phyloP scores from a whole-genome alignment of 2,329 filamentous ascomycete genomes.

The Pezicula radicicola region DNA sequence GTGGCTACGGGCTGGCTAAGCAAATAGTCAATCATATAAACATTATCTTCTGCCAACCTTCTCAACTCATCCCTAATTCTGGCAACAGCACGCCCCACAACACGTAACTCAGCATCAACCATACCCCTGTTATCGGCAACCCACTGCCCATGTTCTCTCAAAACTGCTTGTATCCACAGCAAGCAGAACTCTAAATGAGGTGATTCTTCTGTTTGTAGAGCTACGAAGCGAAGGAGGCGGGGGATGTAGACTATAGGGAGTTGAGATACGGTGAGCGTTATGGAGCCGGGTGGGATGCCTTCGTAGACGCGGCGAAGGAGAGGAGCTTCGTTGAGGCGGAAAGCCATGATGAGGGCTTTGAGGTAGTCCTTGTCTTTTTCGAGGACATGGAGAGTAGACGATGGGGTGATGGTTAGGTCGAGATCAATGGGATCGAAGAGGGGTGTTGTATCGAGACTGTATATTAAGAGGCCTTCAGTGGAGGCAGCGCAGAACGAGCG shows the following conservation, averaged over 20 bases:
- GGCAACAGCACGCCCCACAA: slow-evolving; percentile 76
- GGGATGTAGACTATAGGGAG: slow-evolving; percentile 85
- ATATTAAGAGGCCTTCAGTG: slow-evolving; percentile 90
- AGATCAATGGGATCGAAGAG: slow-evolving; percentile 96
- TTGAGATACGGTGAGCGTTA: slow-evolving; percentile 73
- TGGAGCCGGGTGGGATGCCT: slow-evolving; percentile 70
- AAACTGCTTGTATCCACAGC: slow-evolving; percentile 80
- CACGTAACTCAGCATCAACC: slow-evolving; percentile 79
- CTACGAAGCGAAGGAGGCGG: slow-evolving; percentile 81
- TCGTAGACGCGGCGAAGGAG: slow-evolving; percentile 86
- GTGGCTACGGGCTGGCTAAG: slow-evolving; percentile 45
- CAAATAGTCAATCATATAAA: slow-evolving; percentile 85
- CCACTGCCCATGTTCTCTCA: slow-evolving; percentile 82
- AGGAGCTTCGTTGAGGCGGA: slow-evolving; percentile 84
- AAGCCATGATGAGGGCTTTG: slow-evolving; percentile 94
- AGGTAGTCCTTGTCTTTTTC: slow-evolving; percentile 74
- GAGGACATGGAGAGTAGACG: slow-evolving; percentile 70
- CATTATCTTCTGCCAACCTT: slow-evolving; percentile 80
- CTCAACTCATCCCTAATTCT: slow-evolving; percentile 81
- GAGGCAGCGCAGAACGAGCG: slow-evolving; percentile 91
- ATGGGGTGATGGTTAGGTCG: slow-evolving; percentile 88
- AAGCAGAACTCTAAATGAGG: slow-evolving; percentile 95
- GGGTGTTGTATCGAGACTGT: slow-evolving; percentile 80
- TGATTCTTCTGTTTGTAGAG: slow-evolving; percentile 81
- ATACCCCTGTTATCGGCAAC: slow-evolving; percentile 77